Conservation (phyloP, 495 filamentous ascomycete genomes). For the Hypoxylon perforatum region DNA sequence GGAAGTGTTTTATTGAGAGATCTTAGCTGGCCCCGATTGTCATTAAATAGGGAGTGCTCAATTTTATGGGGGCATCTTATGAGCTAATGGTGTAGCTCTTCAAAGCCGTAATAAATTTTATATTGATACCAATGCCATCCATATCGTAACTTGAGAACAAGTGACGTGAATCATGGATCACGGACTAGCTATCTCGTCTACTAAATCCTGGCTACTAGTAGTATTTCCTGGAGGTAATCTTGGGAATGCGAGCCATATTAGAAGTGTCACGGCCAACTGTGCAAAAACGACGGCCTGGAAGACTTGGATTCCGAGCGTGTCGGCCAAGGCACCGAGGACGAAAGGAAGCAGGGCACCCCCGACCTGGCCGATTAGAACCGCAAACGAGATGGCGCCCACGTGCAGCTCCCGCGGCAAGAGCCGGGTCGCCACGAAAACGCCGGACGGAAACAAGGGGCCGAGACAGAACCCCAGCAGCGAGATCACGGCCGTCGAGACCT, state of each 20-base stretch:
- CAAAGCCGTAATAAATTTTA: no score
- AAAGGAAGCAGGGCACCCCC: constrained; percentile 79
- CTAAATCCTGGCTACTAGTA: neutral
- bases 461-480: constrained; percentile 72
- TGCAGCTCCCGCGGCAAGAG: constrained; percentile 74
- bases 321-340: constrained; percentile 76
- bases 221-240: constrained; percentile 14
- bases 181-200: constrained; percentile 1
- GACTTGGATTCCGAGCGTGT: constrained; percentile 73
- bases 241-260: constrained; percentile 54
- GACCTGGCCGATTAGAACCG: constrained; percentile 71
- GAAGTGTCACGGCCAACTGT: constrained; percentile 61
- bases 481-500: constrained; percentile 69
- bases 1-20: neutral
- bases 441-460: constrained; percentile 75
- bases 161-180: constrained; percentile 1
- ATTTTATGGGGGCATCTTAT: neutral
- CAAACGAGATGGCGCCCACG: constrained; percentile 76
- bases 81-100: neutral
- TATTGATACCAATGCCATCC: no score
- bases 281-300: constrained; percentile 73
- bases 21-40: neutral
- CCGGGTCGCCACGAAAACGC: constrained; percentile 71
- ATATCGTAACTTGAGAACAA: no score
- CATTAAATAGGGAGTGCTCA: neutral